phyloP scores from a whole-genome alignment of 192 early-diverging fungal species.

The Linnemannia elongata region DNA sequence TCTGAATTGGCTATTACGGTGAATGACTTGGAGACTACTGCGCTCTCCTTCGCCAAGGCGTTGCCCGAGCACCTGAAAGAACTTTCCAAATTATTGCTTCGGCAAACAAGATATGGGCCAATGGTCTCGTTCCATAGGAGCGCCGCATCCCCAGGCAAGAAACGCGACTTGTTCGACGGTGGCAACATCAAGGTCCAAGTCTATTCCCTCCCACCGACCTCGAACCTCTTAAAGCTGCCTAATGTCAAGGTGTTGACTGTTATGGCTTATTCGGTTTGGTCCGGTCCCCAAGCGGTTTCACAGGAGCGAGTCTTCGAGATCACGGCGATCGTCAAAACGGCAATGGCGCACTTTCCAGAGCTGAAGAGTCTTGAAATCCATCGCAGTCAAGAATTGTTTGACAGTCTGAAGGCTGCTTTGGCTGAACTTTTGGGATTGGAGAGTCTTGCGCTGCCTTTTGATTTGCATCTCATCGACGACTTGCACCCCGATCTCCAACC shows the following conservation, averaged over 20 bases:
- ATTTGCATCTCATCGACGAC: background rate
- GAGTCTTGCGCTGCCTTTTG: background rate
- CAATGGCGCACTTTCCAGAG: background rate
- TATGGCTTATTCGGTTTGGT: background rate
- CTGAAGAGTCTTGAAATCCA: background rate
- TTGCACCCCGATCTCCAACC: too few species aligned
- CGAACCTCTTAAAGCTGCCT: background rate
- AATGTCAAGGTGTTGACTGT: background rate
- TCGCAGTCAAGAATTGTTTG: background rate
- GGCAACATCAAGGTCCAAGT: background rate
- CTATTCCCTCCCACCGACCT: background rate
- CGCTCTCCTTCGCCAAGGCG: background rate
- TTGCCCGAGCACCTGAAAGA: background rate
- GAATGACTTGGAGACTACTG: background rate
- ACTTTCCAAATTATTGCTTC: background rate
- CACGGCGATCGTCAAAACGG: background rate
- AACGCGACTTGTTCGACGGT: background rate
- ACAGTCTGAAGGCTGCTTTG: background rate
- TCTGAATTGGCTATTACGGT: background rate
- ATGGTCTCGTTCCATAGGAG: background rate
- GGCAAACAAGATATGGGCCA: background rate
- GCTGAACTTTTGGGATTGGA: background rate
- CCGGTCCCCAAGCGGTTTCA: background rate
- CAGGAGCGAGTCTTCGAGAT: background rate
- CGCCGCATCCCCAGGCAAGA: background rate